phyloP scores from a whole-genome alignment of 306 rosid genomes.

The Calophaca sinica region DNA sequence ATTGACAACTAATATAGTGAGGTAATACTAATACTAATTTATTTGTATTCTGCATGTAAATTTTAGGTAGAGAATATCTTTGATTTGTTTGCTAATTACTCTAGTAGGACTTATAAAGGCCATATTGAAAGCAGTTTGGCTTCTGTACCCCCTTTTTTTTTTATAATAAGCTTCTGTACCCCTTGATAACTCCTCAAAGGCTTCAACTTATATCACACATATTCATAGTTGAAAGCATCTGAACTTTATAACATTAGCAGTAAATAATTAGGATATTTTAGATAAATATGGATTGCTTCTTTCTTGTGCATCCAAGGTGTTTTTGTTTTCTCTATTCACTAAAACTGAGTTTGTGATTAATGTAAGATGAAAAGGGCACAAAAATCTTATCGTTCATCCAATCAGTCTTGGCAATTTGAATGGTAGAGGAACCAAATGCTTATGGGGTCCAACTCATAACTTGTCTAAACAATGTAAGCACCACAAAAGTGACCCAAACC shows the following conservation, averaged over 20 bases:
- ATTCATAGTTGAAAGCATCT: conserved; percentile 3
- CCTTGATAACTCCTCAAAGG: too few relatives aligned
- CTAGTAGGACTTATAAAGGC: too few relatives aligned
- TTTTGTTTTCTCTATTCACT: not conserved
- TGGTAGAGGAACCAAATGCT: conserved; percentile 48
- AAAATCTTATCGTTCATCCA: conserved; percentile 10
- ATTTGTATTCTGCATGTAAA: too few relatives aligned
- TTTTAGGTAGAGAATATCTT: too few relatives aligned
- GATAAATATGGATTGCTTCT: not conserved
- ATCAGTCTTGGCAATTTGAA: conserved; percentile 27
- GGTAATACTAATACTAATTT: not conserved
- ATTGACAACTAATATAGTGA: not conserved
- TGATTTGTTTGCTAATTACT: too few relatives aligned
- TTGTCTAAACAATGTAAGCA: conserved; percentile 44
- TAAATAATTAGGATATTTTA: not conserved
- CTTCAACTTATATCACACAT: too few relatives aligned
- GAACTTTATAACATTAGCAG: conserved; percentile 18
- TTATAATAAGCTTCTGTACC: too few relatives aligned
- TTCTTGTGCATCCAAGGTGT: not conserved
- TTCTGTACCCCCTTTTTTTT: too few relatives aligned
- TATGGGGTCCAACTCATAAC: conserved; percentile 52
- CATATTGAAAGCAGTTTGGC: too few relatives aligned
- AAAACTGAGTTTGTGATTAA: not conserved
- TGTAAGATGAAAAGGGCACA: conserved; percentile 6
- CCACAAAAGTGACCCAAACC: conserved; percentile 35